Conservation (phyloP, 306 rosid genomes). For the Cercis canadensis region DNA sequence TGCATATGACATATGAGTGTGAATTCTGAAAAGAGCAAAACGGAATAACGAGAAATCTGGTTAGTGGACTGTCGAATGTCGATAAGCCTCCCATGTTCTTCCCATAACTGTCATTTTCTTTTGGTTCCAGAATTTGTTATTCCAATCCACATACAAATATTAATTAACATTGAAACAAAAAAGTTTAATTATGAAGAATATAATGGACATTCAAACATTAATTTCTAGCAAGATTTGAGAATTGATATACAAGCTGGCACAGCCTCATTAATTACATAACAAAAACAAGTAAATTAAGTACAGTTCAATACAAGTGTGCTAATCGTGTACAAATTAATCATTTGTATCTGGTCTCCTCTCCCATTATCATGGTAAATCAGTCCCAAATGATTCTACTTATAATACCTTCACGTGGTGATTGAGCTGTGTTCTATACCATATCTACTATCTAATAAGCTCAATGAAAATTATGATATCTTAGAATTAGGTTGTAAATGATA, state of each 20-base stretch:
- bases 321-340: too few relatives aligned
- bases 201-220: not conserved
- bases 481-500: too few relatives aligned
- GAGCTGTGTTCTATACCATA: too few relatives aligned
- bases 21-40: constrained; percentile 49
- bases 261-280: not conserved
- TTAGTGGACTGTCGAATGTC: constrained; percentile 20
- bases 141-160: not conserved
- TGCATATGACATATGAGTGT: constrained; percentile 43
- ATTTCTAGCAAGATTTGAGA: constrained; percentile 15
- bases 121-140: constrained; percentile 24
- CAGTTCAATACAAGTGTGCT: not conserved
- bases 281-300: not conserved
- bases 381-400: too few relatives aligned
- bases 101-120: constrained; percentile 66
- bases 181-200: not conserved
- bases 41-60: constrained; percentile 49
- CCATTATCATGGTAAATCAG: too few relatives aligned
- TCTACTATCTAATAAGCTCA: too few relatives aligned
- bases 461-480: too few relatives aligned
- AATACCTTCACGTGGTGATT: too few relatives aligned
- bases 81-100: constrained; percentile 66
- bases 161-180: not conserved
- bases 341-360: too few relatives aligned
- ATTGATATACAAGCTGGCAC: too few relatives aligned